Evolutionary conservation across 768 basidiomycete genomes (phyloP).

Genomic region (Auriscalpium orientale): DNA sequence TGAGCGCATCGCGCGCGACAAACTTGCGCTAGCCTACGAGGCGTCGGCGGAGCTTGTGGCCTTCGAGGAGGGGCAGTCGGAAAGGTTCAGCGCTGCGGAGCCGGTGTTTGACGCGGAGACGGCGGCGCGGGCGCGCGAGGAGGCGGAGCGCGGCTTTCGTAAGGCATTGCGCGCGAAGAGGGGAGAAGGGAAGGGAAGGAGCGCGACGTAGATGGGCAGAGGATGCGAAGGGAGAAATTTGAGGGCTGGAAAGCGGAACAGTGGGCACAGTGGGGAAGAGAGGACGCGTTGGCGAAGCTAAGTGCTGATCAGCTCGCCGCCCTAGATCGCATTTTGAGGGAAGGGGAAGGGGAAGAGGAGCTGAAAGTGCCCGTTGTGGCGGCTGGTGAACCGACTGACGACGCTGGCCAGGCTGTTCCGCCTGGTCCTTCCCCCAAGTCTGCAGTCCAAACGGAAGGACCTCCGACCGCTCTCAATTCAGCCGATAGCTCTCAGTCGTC

Average conservation of each 20-base stretch:
- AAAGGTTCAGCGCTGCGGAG: not conserved
- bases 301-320: slow-evolving; percentile 27
- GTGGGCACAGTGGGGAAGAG: slow-evolving; percentile 15
- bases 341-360: slow-evolving; percentile 9
- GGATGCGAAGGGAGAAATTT: slow-evolving; percentile 1
- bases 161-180: not conserved
- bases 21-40: slow-evolving; percentile 7
- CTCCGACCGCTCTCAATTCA: too few relatives aligned
- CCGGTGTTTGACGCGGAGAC: not conserved
- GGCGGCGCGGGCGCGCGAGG: not conserved
- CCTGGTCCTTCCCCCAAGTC: too few relatives aligned
- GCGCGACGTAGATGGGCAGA: slow-evolving; percentile 19
- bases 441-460: too few relatives aligned
- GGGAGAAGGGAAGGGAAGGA: slow-evolving; percentile 2
- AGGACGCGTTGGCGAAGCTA: slow-evolving; percentile 26
- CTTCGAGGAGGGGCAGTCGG: slow-evolving; percentile 4
- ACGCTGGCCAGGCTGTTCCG: too few relatives aligned
- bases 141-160: not conserved
- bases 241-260: not conserved
- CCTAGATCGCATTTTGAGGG: slow-evolving; percentile 18
- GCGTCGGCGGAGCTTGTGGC: slow-evolving; percentile 3
- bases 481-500: too few relatives aligned
- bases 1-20: slow-evolving; percentile 2
- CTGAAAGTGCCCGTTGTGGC: too few relatives aligned
- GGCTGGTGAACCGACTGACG: too few relatives aligned